Evolutionary conservation across 192 early-diverging fungal genomes (phyloP).

Genomic region (Coemansia sp.): DNA sequence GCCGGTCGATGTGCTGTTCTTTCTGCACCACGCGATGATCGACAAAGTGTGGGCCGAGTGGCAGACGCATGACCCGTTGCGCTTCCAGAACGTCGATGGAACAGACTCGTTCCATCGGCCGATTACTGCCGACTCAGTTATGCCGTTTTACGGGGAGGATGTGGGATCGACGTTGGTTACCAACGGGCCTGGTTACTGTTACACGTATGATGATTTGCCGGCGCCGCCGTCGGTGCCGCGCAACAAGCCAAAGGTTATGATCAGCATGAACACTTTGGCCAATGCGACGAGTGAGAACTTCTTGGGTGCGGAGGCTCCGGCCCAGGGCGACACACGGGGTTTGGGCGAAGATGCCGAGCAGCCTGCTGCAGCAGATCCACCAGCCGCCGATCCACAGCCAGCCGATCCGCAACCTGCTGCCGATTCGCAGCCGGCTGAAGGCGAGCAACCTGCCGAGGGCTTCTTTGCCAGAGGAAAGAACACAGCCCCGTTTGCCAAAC

Average conservation of each 20-base stretch:
- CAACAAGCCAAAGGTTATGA: slow-evolving; percentile 14
- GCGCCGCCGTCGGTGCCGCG: slow-evolving; percentile 27
- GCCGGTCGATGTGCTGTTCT: slow-evolving; percentile 61
- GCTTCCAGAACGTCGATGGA: slow-evolving; percentile 38
- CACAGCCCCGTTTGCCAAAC: background rate
- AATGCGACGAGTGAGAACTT: background rate
- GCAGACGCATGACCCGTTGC: slow-evolving; percentile 49
- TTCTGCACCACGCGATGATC: slow-evolving; percentile 67
- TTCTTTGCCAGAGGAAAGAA: slow-evolving; percentile 7
- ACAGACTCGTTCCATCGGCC: slow-evolving; percentile 29
- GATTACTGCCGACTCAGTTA: slow-evolving; percentile 25
- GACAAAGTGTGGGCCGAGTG: slow-evolving; percentile 62
- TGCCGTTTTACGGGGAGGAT: slow-evolving; percentile 53
- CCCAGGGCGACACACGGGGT: background rate
- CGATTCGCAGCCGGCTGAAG: background rate
- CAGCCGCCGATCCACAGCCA: background rate
- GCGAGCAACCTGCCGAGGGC: background rate
- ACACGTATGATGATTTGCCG: slow-evolving; percentile 50
- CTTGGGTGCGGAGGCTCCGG: too few species aligned
- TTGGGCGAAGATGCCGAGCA: background rate
- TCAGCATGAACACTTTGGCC: slow-evolving; percentile 8
- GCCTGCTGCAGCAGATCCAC: background rate
- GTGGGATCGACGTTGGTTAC: slow-evolving; percentile 33
- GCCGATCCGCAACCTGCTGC: background rate
- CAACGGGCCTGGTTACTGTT: slow-evolving; percentile 49